Evolutionary conservation across 2,329 filamentous ascomycete species (phyloP).

Genomic region (Monilinia polystroma): DNA sequence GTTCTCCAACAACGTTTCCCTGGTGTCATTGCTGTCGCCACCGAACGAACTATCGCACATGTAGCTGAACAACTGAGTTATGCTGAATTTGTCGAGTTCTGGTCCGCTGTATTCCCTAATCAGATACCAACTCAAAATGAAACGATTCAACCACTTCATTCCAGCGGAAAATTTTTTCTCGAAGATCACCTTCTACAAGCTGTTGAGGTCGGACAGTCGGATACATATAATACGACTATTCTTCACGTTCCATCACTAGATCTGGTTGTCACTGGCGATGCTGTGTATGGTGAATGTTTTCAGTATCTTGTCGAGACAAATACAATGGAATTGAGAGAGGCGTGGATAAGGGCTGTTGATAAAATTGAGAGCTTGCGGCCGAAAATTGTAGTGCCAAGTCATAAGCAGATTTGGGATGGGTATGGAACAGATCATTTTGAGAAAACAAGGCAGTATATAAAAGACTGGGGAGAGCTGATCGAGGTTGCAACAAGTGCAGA

Average conservation of each 20-base stretch:
- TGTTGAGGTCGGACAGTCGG: constrained; percentile 36
- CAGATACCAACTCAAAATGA: too few species aligned
- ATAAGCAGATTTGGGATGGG: constrained; percentile 34
- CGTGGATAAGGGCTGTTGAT: constrained; percentile 40
- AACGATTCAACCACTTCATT: too few species aligned
- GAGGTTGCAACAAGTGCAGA: neutral
- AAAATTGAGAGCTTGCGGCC: constrained; percentile 38
- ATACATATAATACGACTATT: constrained; percentile 39
- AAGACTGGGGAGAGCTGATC: neutral
- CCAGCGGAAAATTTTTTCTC: neutral
- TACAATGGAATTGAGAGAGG: too few species aligned
- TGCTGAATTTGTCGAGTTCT: too few species aligned
- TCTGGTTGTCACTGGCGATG: too few species aligned
- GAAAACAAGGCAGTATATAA: constrained; percentile 26
- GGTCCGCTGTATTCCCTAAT: too few species aligned
- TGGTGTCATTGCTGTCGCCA: too few species aligned
- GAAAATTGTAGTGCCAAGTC: constrained; percentile 37
- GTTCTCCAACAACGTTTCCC: too few species aligned
- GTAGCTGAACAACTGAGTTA: too few species aligned
- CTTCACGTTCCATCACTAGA: constrained; percentile 28
- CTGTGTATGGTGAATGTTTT: too few species aligned
- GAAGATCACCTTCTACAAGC: constrained; percentile 15
- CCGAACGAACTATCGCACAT: too few species aligned
- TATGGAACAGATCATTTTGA: constrained; percentile 35
- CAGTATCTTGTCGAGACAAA: too few species aligned